Conservation (phyloP, 1,284 basidiomycete genomes). For the Ganoderma boninense region DNA sequence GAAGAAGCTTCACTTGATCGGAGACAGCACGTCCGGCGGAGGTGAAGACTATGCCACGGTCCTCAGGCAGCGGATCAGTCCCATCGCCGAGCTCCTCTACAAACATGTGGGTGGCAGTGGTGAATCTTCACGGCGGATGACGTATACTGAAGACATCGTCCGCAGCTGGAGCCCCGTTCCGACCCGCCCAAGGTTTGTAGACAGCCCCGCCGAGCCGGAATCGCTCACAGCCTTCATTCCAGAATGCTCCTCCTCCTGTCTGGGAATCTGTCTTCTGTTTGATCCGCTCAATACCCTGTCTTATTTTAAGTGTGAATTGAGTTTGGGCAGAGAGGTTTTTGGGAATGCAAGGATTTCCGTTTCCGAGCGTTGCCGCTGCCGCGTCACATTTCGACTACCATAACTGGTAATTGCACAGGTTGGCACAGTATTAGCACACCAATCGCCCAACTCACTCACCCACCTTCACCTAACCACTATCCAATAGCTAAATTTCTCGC, state of each 20-base stretch:
- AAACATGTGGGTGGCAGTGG: conserved; percentile 7
- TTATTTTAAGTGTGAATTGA: conserved; percentile 4
- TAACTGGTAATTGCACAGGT: conserved; percentile 5
- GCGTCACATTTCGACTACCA: background rate
- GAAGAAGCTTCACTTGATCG: conserved; percentile 18
- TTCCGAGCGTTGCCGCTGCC: background rate
- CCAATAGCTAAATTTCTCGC: conserved; percentile 20
- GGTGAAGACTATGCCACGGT: conserved; percentile 11
- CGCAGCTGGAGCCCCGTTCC: conserved; percentile 11
- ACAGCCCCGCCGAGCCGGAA: background rate
- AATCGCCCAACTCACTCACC: conserved; percentile 21
- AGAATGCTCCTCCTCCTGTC: background rate
- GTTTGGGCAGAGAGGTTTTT: background rate
- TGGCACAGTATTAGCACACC: conserved; percentile 10
- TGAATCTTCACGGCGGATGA: background rate
- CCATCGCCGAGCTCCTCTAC: conserved; percentile 5
- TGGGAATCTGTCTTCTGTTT: conserved; percentile 13
- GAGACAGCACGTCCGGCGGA: background rate
- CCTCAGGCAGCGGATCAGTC: conserved; percentile 10
- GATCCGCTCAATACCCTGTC: conserved; percentile 16
- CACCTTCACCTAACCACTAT: background rate
- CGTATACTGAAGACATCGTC: conserved; percentile 1
- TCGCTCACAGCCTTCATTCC: background rate
- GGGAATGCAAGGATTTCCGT: background rate
- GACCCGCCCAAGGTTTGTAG: background rate